Percentiles rank a stretch among this genome's conserved stretches.
Conservation (phyloP, 331 rosid species). For the Phaseolus coccineus region DNA sequence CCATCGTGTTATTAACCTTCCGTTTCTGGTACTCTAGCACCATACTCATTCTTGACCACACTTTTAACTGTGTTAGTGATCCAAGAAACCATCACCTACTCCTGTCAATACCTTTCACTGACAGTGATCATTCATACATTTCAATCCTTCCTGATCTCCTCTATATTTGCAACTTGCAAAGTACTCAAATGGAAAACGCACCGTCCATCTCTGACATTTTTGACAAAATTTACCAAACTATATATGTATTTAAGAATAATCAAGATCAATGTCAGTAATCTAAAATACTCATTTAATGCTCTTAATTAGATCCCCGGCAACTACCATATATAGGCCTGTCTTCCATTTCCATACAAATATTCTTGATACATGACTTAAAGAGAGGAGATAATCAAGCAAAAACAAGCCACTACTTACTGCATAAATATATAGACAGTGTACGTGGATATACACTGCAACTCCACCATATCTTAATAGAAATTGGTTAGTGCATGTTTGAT, state of each 20-base stretch:
- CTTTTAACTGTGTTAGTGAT: conserved; percentile 19
- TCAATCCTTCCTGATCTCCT: conserved; percentile 26
- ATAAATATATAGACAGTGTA: conserved; percentile 8
- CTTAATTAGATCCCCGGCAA: not conserved
- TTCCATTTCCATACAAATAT: conserved; percentile 24
- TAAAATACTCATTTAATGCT: conserved; percentile 30
- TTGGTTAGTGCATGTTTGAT: conserved; percentile 9
- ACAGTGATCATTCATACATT: conserved; percentile 23
- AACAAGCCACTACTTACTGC: conserved; percentile 33
- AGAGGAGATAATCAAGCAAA: conserved; percentile 5
- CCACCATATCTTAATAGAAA: conserved; percentile 22
- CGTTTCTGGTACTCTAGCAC: not conserved
- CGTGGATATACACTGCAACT: conserved; percentile 11
- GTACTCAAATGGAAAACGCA: conserved; percentile 21
- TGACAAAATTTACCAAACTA: conserved; percentile 21
- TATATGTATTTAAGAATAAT: not conserved
- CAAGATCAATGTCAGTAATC: conserved; percentile 34
- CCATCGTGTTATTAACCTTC: conserved; percentile 1
- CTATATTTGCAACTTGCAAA: conserved; percentile 30
- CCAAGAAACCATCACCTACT: conserved; percentile 40
- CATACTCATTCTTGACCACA: not conserved
- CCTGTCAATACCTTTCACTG: conserved; percentile 36
- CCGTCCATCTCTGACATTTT: conserved; percentile 28
- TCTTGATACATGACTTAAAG: conserved; percentile 13
- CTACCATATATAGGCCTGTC: conserved; percentile 1